Base-by-base conservation (phyloP, 352 stramenopile species). In the Globisporangium polare region DNA sequence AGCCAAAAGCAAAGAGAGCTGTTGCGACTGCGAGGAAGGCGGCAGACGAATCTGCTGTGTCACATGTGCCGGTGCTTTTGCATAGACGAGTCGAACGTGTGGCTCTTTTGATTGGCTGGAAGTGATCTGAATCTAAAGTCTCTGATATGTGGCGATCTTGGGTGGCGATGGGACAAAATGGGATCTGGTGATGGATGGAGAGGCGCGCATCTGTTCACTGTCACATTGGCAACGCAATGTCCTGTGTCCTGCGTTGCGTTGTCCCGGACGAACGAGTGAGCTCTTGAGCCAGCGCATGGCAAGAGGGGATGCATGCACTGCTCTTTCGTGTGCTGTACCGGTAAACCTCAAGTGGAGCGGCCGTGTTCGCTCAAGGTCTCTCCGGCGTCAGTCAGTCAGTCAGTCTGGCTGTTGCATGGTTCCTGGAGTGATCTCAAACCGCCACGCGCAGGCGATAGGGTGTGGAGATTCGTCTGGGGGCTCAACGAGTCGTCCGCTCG, bases 111-210 rank as follows among this genome's bases (percentile, higher is more conserved):
- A 55, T 55, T 55, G 49, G 49, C 8, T 54, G 27, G 13, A 54
- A 54, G 33, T 54, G 26, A 54, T 54, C 2, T 55, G 27, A 37
- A 37, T n/a, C 29, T 12, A 37, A 37, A 53, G 26, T 46, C 51
- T 31, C 33, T 45, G 31, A 53, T 53, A 39, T 53, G 7, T 24
- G 13, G 31, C n/a, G 52, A 58, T 58, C 52, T 47, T 46, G 52
- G 31, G n/a, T 33, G n/a, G n/a, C n/a, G n/a, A n/a, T 46, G 45
- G 52, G 52, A 31, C 0, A 18, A 17, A 20, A 45, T 22, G 12
- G 52, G 52, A 29, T 17, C 15, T 17, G 27, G 42, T 55, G 26
- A 55, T 55, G 49, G 49, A 55, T 55, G 49, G 47, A 37, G 31
- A 45, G 20, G 51, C 31, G 33, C 27, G 26, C 51, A 58, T 46